Evolutionary conservation across 2,329 filamentous ascomycete genomes (phyloP).

Genomic region (Diaporthe sp.): DNA sequence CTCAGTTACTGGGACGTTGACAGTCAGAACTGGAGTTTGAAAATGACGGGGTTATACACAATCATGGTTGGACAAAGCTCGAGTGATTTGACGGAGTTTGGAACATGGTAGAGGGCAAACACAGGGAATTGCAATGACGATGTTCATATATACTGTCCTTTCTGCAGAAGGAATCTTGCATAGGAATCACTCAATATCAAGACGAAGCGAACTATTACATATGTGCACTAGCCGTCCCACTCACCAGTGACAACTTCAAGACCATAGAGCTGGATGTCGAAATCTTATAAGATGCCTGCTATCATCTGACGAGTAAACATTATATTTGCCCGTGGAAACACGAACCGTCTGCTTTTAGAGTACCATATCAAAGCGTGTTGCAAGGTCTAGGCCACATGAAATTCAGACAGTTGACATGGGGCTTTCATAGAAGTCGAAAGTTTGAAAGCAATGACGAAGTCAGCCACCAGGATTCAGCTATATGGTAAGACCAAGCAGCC

Average conservation of each 20-base stretch:
- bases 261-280: not conserved
- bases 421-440: too few species aligned
- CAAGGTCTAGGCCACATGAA: too few species aligned
- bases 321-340: too few species aligned
- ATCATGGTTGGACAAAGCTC: slow-evolving; percentile 56
- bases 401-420: too few species aligned
- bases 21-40: slow-evolving; percentile 78
- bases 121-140: not conserved
- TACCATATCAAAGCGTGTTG: too few species aligned
- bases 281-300: not conserved
- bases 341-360: too few species aligned
- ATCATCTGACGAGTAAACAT: too few species aligned
- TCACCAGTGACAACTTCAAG: not conserved
- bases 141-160: not conserved
- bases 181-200: not conserved
- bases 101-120: slow-evolving; percentile 36
- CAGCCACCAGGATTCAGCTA: too few species aligned
- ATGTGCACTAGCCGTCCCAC: not conserved
- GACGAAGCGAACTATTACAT: not conserved
- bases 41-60: slow-evolving; percentile 58
- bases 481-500: not conserved
- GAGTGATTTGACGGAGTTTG: slow-evolving; percentile 44
- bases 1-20: slow-evolving; percentile 80
- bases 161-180: not conserved
- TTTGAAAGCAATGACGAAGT: too few species aligned